These are phyloP conservation scores for Suillus fuscotomentosus DNA, from an alignment of 768 basidiomycete species.

Conservation along the genomic window DNA sequence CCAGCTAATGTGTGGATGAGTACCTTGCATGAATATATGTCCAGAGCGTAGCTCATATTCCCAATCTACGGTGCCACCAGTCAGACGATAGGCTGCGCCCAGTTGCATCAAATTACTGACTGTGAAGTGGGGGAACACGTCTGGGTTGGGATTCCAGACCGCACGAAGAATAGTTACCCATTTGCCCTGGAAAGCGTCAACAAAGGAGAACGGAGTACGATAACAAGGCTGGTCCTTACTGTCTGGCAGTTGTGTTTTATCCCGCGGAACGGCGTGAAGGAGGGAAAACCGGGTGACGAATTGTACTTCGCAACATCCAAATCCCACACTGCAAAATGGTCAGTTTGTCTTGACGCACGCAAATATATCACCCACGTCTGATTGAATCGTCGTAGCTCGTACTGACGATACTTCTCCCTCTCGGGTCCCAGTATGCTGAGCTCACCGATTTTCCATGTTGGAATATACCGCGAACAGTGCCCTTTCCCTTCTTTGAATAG, in stretches of 20 bases:
- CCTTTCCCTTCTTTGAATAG: slow-evolving; percentile 50
- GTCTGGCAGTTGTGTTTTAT: slow-evolving; percentile 80
- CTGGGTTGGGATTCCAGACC: slow-evolving; percentile 75
- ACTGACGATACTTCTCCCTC: slow-evolving; percentile 76
- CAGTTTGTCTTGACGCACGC: slow-evolving; percentile 7
- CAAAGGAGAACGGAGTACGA: not conserved
- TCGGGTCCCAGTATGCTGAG: slow-evolving; percentile 84
- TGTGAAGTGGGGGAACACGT: slow-evolving; percentile 82
- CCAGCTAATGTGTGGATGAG: not conserved
- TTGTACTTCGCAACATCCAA: slow-evolving; percentile 51
- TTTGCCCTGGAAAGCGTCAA: slow-evolving; percentile 52
- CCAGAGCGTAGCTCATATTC: slow-evolving; percentile 75
- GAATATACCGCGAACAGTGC: slow-evolving; percentile 62
- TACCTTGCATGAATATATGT: slow-evolving; percentile 75
- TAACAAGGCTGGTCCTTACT: slow-evolving; percentile 36
- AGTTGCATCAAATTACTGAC: slow-evolving; percentile 38
- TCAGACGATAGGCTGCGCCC: not conserved
- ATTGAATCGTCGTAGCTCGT: slow-evolving; percentile 83
- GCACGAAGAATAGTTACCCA: slow-evolving; percentile 81
- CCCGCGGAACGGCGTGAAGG: slow-evolving; percentile 60
- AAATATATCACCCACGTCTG: slow-evolving; percentile 48
- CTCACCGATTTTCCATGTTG: slow-evolving; percentile 75
- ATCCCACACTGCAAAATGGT: slow-evolving; percentile 66
- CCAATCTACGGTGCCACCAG: slow-evolving; percentile 48
- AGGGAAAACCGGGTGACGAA: slow-evolving; percentile 49